These are phyloP conservation scores for Melampsora larici-populina DNA, from an alignment of 1,284 basidiomycete genomes.

Conservation along the genomic window DNA sequence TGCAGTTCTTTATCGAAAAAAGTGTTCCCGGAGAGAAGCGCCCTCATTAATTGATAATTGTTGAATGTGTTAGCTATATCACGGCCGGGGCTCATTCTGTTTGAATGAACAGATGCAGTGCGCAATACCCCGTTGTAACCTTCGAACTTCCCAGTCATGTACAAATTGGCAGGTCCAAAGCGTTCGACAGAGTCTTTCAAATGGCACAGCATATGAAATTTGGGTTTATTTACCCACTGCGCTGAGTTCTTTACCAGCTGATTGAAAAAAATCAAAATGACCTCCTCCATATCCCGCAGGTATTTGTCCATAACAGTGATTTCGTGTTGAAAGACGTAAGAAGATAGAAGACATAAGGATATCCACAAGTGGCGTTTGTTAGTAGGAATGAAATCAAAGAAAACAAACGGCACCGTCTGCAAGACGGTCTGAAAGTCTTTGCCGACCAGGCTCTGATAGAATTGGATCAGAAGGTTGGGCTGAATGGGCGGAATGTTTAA, in stretches of 20 bases:
- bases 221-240: slow-evolving; percentile 51
- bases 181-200: slow-evolving; percentile 45
- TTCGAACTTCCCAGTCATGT: neutral
- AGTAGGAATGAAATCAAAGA: slow-evolving; percentile 51
- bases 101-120: neutral
- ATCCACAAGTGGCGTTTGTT: slow-evolving; percentile 43
- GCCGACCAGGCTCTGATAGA: slow-evolving; percentile 53
- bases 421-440: slow-evolving; percentile 54
- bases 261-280: neutral
- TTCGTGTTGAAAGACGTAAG: slow-evolving; percentile 54
- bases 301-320: slow-evolving; percentile 53
- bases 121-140: neutral
- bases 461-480: too few species aligned
- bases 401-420: slow-evolving; percentile 55
- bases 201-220: slow-evolving; percentile 42
- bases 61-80: neutral
- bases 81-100: neutral
- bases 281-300: slow-evolving; percentile 47
- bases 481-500: too few species aligned
- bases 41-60: neutral
- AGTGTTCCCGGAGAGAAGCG: neutral
- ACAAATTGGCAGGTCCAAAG: neutral
- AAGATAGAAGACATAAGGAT: too few species aligned
- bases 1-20: neutral
- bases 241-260: neutral